Base-by-base conservation (phyloP, 2,329 filamentous ascomycete species). In the Biscogniauxia mediterranea region DNA sequence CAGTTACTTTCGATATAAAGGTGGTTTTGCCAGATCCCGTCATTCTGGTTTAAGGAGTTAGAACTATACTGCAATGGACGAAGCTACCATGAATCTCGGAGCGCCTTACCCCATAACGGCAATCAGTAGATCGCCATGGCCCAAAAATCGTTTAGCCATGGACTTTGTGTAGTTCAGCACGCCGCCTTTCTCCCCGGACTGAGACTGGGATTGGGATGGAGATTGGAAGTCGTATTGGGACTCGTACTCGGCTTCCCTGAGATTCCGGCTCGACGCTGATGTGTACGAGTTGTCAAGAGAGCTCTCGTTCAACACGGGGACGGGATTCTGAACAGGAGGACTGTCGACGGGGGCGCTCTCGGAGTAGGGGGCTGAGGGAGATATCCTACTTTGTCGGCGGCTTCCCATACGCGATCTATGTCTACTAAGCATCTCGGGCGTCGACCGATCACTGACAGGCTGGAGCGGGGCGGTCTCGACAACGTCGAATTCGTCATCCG, bases 21-120 rank as follows among this genome's bases (percentile, higher is more conserved):
- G 74, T 75, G 2, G 72, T 76, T 64, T 77, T 77, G n/a, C 74
- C 75, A 4, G 74, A 71, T 11, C 75, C 75, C 8, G 74, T 77
- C 69, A 75, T 74, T 17, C 74, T 72, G 57, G 50, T 54, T 20
- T 23, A 8, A 8, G 20, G 2, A 8, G 25, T 54, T 25, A 58
- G 57, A 9, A 13, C 7, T 32, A 32, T 4, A 4, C 28, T 32
- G 11, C 11, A 32, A 9, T 32, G 28, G 28, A 32, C 7, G 26
- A 13, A 32, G 11, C 28, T 13, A 13, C 50, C n/a, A 13, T 25
- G 7, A 3, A 38, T 3, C 8, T 3, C 1, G 25, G 23, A 23
- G 25, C 2, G 6, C 28, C 65, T 56, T 63, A 67, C 65, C 65
- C 65, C 65, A 67, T 67, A 15, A 67, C 62, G 9, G 65, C 65